phyloP scores from a whole-genome alignment of 2,329 filamentous ascomycete species.

The Fusarium napiforme region DNA sequence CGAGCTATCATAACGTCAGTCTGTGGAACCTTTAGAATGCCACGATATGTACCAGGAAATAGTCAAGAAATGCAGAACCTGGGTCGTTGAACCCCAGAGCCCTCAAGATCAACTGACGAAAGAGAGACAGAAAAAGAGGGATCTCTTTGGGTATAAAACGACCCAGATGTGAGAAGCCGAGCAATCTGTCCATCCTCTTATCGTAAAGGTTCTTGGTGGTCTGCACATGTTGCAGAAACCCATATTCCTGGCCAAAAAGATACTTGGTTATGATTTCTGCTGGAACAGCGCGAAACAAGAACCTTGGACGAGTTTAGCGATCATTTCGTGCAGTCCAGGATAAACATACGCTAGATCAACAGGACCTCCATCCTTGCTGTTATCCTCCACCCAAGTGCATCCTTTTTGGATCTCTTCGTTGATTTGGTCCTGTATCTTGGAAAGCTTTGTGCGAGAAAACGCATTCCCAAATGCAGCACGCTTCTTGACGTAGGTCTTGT shows the following conservation, averaged over 20 bases:
- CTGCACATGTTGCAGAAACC: background rate
- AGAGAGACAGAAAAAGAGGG: background rate
- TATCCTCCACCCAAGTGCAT: background rate
- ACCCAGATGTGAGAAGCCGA: background rate
- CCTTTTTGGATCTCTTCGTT: background rate
- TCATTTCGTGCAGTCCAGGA: fast-evolving
- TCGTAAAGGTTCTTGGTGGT: background rate
- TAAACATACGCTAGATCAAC: background rate
- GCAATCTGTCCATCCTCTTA: background rate
- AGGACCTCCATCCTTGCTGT: background rate
- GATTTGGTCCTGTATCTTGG: background rate
- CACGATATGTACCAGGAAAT: background rate
- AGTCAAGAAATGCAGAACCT: background rate
- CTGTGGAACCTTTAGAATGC: too few relatives aligned
- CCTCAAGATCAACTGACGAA: background rate
- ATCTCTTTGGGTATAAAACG: slow-evolving; percentile 4
- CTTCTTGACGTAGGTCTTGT: background rate
- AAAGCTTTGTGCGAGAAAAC: background rate
- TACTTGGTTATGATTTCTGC: slow-evolving; percentile 7
- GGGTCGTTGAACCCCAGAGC: background rate
- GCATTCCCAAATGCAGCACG: background rate
- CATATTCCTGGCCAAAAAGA: background rate
- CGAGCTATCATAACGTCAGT: background rate
- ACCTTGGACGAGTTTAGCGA: background rate
- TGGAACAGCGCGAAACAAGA: background rate